phyloP scores from a whole-genome alignment of 208 protist genomes.

The Blastocrithidia nonstop region DNA sequence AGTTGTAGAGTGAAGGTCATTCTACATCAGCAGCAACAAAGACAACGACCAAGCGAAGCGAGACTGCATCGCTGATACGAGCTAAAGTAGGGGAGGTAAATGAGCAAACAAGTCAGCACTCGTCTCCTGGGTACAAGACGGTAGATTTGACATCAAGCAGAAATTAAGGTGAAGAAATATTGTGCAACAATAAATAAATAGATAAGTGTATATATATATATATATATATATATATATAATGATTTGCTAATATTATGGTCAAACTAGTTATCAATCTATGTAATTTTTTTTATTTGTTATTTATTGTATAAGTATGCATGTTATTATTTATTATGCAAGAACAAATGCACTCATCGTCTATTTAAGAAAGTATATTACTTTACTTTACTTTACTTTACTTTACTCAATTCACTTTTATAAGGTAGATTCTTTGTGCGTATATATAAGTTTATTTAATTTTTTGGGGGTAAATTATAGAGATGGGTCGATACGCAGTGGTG shows the following conservation, averaged over 20 bases:
- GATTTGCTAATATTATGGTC: no score
- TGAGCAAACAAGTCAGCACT: no score
- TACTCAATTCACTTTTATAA: background rate
- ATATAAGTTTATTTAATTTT: conserved; percentile 1
- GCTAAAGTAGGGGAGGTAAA: no score
- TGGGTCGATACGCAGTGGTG: conserved; percentile 85
- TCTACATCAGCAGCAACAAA: background rate
- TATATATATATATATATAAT: no score
- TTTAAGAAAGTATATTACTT: conserved; percentile 4
- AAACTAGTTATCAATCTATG: no score
- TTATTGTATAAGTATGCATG: background rate
- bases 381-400: conserved; percentile 2
- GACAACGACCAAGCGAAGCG: background rate
- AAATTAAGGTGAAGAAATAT: no score
- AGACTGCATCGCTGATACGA: background rate
- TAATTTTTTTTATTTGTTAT: no score
- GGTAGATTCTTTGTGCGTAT: background rate
- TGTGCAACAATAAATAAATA: no score
- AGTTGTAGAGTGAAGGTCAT: no score
- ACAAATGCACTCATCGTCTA: background rate
- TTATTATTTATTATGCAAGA: background rate
- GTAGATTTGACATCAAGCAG: no score
- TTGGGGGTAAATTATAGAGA: background rate
- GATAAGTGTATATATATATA: no score
- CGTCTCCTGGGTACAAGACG: no score